phyloP scores from a whole-genome alignment of 2,329 filamentous ascomycete genomes.

The Colletotrichum somersetense region DNA sequence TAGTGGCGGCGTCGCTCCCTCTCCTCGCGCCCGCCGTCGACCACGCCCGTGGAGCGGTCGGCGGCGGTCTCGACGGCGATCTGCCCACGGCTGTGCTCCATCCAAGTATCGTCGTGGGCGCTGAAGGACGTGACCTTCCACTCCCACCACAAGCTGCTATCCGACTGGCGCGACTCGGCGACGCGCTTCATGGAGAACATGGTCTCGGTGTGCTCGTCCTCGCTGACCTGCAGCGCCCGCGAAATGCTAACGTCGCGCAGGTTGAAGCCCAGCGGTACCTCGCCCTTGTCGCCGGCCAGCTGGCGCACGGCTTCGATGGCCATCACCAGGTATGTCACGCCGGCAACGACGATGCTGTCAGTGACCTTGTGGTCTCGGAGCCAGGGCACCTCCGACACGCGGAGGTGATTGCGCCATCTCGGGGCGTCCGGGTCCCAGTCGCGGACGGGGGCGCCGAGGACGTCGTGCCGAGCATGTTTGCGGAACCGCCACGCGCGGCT shows the following conservation, averaged over 20 bases:
- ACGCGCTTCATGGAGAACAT: conserved; percentile 38
- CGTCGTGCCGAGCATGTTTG: conserved; percentile 34
- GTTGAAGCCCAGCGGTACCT: conserved; percentile 40
- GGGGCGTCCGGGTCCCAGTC: conserved; percentile 19
- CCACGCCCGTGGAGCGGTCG: neutral
- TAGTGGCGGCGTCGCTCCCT: neutral
- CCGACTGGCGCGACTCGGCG: conserved; percentile 43
- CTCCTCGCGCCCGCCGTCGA: neutral
- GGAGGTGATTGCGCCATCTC: conserved; percentile 40
- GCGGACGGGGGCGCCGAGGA: conserved; percentile 33
- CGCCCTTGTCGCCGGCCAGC: conserved; percentile 26
- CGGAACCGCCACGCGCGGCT: conserved; percentile 38
- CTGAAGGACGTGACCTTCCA: conserved; percentile 31
- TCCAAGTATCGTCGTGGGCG: conserved; percentile 25
- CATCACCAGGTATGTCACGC: conserved; percentile 51
- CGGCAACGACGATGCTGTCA: conserved; percentile 56
- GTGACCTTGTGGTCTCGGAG: conserved; percentile 60
- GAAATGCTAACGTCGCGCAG: conserved; percentile 43
- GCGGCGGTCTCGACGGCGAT: conserved; percentile 41
- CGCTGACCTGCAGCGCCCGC: conserved; percentile 33
- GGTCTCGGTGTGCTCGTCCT: conserved; percentile 40
- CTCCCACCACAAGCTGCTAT: conserved; percentile 44
- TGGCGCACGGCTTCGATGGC: conserved; percentile 42
- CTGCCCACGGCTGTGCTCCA: conserved; percentile 37
- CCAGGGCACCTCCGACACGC: conserved; percentile 56